phyloP scores from a whole-genome alignment of 768 basidiomycete genomes.

The Gautieria morchelliformis region DNA sequence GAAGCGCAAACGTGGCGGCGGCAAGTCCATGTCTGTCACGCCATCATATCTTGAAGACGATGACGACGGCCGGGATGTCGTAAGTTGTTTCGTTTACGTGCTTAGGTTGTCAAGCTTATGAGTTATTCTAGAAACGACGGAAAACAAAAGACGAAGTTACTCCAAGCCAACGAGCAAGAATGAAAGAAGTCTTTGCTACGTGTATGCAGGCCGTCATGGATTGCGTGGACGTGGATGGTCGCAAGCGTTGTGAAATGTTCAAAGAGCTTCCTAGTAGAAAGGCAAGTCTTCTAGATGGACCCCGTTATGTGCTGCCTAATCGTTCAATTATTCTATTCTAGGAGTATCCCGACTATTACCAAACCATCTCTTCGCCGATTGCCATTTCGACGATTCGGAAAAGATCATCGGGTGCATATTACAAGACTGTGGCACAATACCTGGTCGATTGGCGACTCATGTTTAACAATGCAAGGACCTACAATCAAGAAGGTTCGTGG shows the following conservation, averaged over 20 bases:
- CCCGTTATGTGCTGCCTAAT: neutral
- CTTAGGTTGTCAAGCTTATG: constrained; percentile 6
- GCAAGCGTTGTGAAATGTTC: constrained; percentile 82
- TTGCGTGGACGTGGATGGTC: constrained; percentile 62
- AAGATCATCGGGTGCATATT: constrained; percentile 50
- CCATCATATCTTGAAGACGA: constrained; percentile 67
- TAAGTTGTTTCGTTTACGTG: constrained; percentile 24
- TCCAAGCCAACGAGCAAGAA: constrained; percentile 50
- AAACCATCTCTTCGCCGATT: constrained; percentile 80
- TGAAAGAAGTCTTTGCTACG: constrained; percentile 79
- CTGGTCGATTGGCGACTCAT: constrained; percentile 79
- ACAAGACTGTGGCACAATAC: constrained; percentile 67
- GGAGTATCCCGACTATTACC: constrained; percentile 91
- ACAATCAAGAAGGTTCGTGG: constrained; percentile 93
- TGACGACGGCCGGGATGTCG: constrained; percentile 63
- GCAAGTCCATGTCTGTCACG: constrained; percentile 68
- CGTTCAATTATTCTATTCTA: constrained; percentile 20
- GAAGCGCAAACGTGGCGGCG: constrained; percentile 63
- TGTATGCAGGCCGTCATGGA: constrained; percentile 64
- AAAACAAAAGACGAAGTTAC: constrained; percentile 63
- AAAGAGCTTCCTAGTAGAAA: constrained; percentile 74
- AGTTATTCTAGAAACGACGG: constrained; percentile 61
- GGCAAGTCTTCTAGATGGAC: constrained; percentile 28
- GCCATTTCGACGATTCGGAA: constrained; percentile 81
- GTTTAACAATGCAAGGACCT: constrained; percentile 89